Base-by-base conservation (phyloP, 768 basidiomycete genomes). In the Suillus cothurnatus region DNA sequence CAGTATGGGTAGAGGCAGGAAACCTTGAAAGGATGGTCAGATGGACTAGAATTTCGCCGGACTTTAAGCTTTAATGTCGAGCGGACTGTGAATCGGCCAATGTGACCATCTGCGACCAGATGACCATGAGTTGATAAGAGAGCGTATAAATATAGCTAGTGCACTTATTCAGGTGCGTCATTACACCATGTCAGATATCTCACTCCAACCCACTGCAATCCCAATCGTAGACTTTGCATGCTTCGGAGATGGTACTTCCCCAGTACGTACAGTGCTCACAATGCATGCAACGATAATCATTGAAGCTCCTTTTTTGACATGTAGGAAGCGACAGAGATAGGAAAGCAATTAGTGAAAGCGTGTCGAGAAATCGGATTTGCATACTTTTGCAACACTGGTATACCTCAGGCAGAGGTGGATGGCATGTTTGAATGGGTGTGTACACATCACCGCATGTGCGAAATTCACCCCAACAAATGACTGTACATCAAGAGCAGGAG, bases 351-450 rank as follows among this genome's bases (percentile, higher is more conserved):
- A 43, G 61, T 63, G n/a, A 61, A 38, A 38, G 71, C 71, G 9
- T 72, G 71, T 57, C 63, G 52, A 64, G 70, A 74, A 2, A 77
- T 75, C 36, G 85, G 85, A 1, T 85, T 86, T 71, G 81, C 84
- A 3, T 85, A 84, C 71, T 71, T 85, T 11, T 68, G 75, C 49
- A 82, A 85, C 64, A 78, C 81, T 63, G 78, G 81, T 7, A 66
- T 86, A 4, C 70, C 78, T 9, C 73, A 78, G 52, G 70, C 73
- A 4, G 74, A 79, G 61, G 74, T 81, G 15, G 70, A 78, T 19
- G 49, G 64, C 11, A 83, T 83, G 79, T 84, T 84, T 68, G 71
- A 71, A 52, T 77, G 78, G 83, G 82, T 82, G 62, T 43, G 77
- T 38, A 2, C 28, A 45, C n/a, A n/a, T 28, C 69, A 41, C 34